Percentiles rank a stretch among this genome's conserved stretches.
phyloP scores from a whole-genome alignment of 345 rosid genomes.

The Raphanus sativus region DNA sequence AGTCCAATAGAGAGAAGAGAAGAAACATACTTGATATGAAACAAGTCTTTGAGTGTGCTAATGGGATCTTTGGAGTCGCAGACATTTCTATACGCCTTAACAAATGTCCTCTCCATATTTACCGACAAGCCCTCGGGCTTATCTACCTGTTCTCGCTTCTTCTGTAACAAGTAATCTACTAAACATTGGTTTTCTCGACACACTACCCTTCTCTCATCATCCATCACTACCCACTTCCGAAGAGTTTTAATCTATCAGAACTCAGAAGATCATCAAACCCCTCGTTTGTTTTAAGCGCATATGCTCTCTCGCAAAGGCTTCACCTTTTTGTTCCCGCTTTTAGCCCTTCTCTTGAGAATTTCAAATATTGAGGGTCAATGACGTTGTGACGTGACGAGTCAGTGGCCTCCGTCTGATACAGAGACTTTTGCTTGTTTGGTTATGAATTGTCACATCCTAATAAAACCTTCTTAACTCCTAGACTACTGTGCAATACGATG shows the following conservation, averaged over 20 bases:
- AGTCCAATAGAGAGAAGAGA: not conserved
- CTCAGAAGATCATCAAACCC: not conserved
- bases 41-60: conserved; percentile 68
- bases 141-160: conserved; percentile 53
- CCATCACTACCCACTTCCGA: conserved; percentile 42
- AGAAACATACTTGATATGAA: conserved; percentile 62
- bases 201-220: conserved; percentile 44
- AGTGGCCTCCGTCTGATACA: not conserved
- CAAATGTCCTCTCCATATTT: conserved; percentile 55
- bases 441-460: not conserved
- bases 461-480: not conserved
- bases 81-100: conserved; percentile 59
- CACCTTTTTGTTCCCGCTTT: not conserved
- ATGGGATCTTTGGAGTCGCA: conserved; percentile 57
- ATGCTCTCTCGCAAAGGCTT: not conserved
- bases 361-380: not conserved
- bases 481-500: not conserved
- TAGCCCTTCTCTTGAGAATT: not conserved
- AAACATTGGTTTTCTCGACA: conserved; percentile 65
- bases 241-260: not conserved
- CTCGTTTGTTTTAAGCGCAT: not conserved
- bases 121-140: conserved; percentile 55
- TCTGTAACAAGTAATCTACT: conserved; percentile 56
- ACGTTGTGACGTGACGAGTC: not conserved
- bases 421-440: not conserved